Conservation (phyloP, 768 basidiomycete genomes). For the Rickenella mellea region DNA sequence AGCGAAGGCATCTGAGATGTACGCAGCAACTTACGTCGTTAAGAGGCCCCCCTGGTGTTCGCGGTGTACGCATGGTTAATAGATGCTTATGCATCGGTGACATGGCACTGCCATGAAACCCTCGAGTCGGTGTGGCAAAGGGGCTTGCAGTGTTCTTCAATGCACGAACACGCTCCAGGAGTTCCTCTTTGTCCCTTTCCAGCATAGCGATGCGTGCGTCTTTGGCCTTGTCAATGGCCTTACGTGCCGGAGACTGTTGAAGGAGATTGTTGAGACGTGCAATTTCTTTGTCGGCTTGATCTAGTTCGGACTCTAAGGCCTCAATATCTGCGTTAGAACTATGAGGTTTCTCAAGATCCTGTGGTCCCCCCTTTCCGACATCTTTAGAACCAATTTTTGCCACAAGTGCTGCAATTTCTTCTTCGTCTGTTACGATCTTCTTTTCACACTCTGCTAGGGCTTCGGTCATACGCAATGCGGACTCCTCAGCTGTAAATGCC, state of each 20-base stretch:
- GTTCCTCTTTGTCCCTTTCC: conserved; percentile 67
- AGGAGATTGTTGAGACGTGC: conserved; percentile 57
- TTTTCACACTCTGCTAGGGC: conserved; percentile 68
- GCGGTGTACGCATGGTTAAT: conserved; percentile 59
- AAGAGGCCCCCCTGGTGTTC: conserved; percentile 71
- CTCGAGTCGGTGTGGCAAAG: conserved; percentile 48
- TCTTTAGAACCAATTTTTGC: conserved; percentile 44
- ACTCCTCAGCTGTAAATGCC: conserved; percentile 39
- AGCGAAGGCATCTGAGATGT: conserved; percentile 6
- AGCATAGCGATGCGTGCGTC: conserved; percentile 69
- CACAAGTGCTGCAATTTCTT: conserved; percentile 39
- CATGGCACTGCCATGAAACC: conserved; percentile 44
- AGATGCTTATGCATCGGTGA: conserved; percentile 74
- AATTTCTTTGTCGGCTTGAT: conserved; percentile 68
- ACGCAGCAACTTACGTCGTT: conserved; percentile 49
- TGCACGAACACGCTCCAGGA: conserved; percentile 59
- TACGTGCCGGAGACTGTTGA: conserved; percentile 63
- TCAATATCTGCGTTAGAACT: conserved; percentile 46
- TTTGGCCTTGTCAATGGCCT: conserved; percentile 69
- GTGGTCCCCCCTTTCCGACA: conserved; percentile 42
- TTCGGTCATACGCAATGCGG: conserved; percentile 61
- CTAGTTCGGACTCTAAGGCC: conserved; percentile 65
- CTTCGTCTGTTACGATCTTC: conserved; percentile 57
- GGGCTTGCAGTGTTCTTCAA: conserved; percentile 44
- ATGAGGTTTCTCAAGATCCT: conserved; percentile 22